Evolutionary conservation across 2,329 filamentous ascomycete species (phyloP), one percentile per base, ranked within the genome.

Genomic region (Coniochaeta hoffmannii): DNA sequence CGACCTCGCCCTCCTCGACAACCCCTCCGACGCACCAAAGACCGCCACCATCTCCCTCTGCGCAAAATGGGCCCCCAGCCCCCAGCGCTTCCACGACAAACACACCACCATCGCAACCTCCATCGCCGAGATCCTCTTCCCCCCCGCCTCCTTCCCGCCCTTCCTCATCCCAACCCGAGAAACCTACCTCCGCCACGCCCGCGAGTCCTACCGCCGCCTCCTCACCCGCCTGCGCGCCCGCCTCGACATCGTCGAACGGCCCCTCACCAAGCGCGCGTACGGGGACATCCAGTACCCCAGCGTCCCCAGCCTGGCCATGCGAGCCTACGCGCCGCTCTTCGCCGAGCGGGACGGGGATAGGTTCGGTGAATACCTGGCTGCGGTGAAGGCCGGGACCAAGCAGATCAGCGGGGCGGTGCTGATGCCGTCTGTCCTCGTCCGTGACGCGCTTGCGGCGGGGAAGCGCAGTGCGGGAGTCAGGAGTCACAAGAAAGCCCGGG

Each of bases 31-130:
- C 30, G 62, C 68, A 15, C 68, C 70, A 44, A 71, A 72, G 7
- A 71, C 73, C 60, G 70, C 69, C 26, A 66, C 65, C 14, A 74
- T 85, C 54, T 82, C 79, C 0, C 73, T 85, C 0, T 81, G 79
- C 55, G 80, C 74, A 2, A 86, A 86, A 58, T 85, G 82, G 82
- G 79, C 81, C 1, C 82, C 82, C 1, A 76, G 76, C 0, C 72
- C 76, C 17, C 74, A 75, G 32, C 73, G 71, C 35, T 80, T 81
- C 59, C 81, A 84, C 60, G 82, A 85, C 65, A 76, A 76, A 59
- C 76, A 82, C 58, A 85, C 82, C 2, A 76, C 77, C 59, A 73
- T 85, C 57, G 72, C 77, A 31, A 79, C 76, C 49, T 75, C 78
- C 12, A 83, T 85, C 55, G 77, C 81, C 5, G 81, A 85, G 65